Evolutionary conservation across 2,329 filamentous ascomycete genomes (phyloP), one percentile per base, ranked within the genome.

Genomic region (Claviceps fusiformis): DNA sequence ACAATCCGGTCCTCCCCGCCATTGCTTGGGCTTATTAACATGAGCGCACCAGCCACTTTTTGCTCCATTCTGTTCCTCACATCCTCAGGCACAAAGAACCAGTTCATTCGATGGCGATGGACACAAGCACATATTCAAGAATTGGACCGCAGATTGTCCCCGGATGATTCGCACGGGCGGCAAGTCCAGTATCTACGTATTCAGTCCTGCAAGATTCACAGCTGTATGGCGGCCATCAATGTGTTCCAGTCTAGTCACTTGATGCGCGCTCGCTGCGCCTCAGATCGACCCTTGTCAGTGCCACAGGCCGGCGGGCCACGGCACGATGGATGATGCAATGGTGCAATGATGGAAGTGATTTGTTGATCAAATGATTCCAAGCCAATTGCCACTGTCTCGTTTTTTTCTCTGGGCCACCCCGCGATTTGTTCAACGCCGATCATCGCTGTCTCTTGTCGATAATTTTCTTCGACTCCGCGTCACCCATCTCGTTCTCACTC

Each of bases 291-390:
- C 37, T 41, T 41, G 39, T 41, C 15, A 17, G 6, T 5, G 39
- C 39, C 39, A 41, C 17, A 13, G 39, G 15, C 39, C 39, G 8
- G 8, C 39, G 35, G 35, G 8, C 8, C 35, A 37, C 35, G 39
- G 39, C 39, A 41, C 39, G 39, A 41, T 41, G 39, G 39, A 41
- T 41, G 39, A 41, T 41, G 39, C 39, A n/a, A 41, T 41, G 37
- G 15, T 17, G 37, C 37, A 1, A 39, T 39, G 37, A 39, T 39
- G 39, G 15, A 17, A n/a, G 39, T 41, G 39, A 41, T 41, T n/a
- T n/a, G 15, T 39, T 39, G 37, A 31, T 44, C 24, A 56, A 57
- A 27, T 56, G 55, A 59, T 58, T 60, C 57, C 54, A 56, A 56
- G 55, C n/a, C n/a, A 24, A 24, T 24, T 24, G n/a, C 3, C 10